phyloP scores from a whole-genome alignment of 306 rosid species.

The Crataegus laevigata region DNA sequence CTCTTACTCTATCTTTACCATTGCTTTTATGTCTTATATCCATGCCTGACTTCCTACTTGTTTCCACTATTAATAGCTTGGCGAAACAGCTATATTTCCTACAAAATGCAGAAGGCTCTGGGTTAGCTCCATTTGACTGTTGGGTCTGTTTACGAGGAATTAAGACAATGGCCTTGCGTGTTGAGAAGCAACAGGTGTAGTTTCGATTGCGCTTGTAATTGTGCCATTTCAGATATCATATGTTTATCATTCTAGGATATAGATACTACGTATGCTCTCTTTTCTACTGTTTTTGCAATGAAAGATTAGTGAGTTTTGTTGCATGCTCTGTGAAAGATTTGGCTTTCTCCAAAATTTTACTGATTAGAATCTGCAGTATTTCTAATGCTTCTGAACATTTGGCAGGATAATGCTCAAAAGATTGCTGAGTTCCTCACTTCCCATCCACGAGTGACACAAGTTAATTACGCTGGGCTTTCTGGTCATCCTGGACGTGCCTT shows the following conservation, averaged over 20 bases:
- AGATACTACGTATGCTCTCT: neutral
- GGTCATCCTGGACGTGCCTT: constrained; percentile 65
- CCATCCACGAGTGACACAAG: constrained; percentile 71
- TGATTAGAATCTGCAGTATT: neutral
- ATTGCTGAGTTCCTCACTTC: constrained; percentile 83
- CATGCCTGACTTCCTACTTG: neutral
- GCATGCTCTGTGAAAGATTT: neutral
- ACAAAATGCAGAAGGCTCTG: constrained; percentile 91
- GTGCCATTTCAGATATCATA: neutral
- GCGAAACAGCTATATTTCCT: constrained; percentile 75
- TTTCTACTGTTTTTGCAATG: neutral
- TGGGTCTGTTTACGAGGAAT: constrained; percentile 84
- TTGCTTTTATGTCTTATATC: neutral
- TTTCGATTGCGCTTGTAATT: constrained; percentile 1
- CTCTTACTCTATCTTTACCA: constrained; percentile 12
- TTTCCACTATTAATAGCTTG: constrained; percentile 41
- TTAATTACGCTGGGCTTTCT: constrained; percentile 70
- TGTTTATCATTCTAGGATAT: neutral
- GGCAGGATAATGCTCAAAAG: constrained; percentile 86
- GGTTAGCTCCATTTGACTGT: constrained; percentile 89
- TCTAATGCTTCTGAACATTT: neutral
- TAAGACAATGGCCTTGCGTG: constrained; percentile 83
- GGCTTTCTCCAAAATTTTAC: neutral
- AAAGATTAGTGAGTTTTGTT: neutral
- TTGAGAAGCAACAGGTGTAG: constrained; percentile 90